Evolutionary conservation across 2,329 filamentous ascomycete genomes (phyloP).

Genomic region (Mycosphaerella arachidis): DNA sequence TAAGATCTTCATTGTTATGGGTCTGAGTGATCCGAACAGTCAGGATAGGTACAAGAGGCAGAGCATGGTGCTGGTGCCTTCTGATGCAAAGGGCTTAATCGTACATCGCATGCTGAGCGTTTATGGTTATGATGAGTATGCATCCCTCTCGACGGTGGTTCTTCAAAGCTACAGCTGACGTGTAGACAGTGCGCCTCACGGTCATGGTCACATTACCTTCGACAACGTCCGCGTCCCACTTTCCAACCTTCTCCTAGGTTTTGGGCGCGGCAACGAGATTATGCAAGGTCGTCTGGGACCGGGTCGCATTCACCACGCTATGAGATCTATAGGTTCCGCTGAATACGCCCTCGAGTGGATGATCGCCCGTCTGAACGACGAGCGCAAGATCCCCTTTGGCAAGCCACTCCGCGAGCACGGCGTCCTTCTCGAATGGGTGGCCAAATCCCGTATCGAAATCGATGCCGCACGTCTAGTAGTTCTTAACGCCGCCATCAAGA

Average conservation of each 20-base stretch:
- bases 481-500: slow-evolving; percentile 89
- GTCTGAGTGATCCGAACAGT: slow-evolving; percentile 76
- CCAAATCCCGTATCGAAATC: slow-evolving; percentile 86
- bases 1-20: slow-evolving; percentile 93
- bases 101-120: slow-evolving; percentile 90
- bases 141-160: background rate
- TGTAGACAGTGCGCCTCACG: slow-evolving; percentile 69
- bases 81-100: slow-evolving; percentile 74
- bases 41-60: slow-evolving; percentile 81
- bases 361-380: slow-evolving; percentile 89
- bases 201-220: slow-evolving; percentile 89
- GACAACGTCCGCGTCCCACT: slow-evolving; percentile 82
- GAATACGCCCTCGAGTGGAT: slow-evolving; percentile 92
- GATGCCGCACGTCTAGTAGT: slow-evolving; percentile 85
- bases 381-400: slow-evolving; percentile 83
- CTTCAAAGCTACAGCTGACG: background rate
- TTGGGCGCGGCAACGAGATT: slow-evolving; percentile 93
- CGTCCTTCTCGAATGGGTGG: slow-evolving; percentile 91
- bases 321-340: slow-evolving; percentile 86
- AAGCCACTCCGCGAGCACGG: slow-evolving; percentile 83
- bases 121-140: slow-evolving; percentile 82
- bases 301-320: slow-evolving; percentile 94
- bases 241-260: slow-evolving; percentile 79
- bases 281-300: slow-evolving; percentile 95
- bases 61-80: slow-evolving; percentile 85